Evolutionary conservation across 257 asterid genomes (phyloP).

Genomic region (Mitragyna speciosa): DNA sequence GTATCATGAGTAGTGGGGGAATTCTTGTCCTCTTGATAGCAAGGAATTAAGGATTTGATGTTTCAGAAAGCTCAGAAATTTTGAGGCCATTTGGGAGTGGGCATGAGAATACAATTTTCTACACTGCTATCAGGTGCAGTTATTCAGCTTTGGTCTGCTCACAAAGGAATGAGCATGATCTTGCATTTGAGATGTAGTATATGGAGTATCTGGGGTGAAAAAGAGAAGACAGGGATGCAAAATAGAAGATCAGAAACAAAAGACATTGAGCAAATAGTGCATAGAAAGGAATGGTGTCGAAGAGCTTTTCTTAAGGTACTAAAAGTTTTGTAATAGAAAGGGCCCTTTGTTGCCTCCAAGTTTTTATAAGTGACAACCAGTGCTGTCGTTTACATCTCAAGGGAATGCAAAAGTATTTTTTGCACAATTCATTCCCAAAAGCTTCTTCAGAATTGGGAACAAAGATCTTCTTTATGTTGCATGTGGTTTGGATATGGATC

Average conservation of each 20-base stretch:
- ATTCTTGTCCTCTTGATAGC: not conserved
- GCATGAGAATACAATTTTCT: not conserved
- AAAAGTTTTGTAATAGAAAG: not conserved
- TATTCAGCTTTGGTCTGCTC: not conserved
- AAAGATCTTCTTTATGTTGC: slow-evolving; percentile 6
- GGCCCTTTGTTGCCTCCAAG: not conserved
- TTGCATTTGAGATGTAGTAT: not conserved
- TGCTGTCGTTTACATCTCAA: not conserved
- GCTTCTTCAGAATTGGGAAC: not conserved
- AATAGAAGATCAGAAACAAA: not conserved
- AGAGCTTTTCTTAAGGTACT: not conserved
- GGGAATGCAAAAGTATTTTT: not conserved
- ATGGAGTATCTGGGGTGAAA: not conserved
- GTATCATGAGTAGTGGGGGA: not conserved
- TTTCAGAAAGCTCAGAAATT: not conserved
- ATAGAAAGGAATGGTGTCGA: not conserved
- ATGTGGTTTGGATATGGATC: not conserved
- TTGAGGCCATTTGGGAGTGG: not conserved
- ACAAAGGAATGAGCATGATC: not conserved
- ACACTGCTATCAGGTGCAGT: too few relatives aligned
- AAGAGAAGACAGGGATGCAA: not conserved
- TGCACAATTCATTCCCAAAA: not conserved
- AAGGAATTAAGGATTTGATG: not conserved
- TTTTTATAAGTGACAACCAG: not conserved
- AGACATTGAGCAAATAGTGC: not conserved